phyloP scores from a whole-genome alignment of 306 rosid species.

The Chamaecrista fasciculata region DNA sequence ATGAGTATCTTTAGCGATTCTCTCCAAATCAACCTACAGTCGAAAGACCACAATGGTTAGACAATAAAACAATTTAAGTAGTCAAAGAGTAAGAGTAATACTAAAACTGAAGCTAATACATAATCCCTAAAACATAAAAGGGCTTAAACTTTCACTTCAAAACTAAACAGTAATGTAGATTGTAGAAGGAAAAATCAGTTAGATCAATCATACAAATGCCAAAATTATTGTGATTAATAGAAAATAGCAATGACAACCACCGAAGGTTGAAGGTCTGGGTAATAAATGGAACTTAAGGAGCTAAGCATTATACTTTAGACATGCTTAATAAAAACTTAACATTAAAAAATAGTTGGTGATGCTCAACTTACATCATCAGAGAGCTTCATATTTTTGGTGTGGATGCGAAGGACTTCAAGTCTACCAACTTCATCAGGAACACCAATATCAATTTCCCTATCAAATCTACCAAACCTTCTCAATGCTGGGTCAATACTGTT shows the following conservation, averaged over 20 bases:
- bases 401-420: constrained; percentile 70
- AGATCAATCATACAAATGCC: neutral
- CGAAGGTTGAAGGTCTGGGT: neutral
- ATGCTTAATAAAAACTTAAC: neutral
- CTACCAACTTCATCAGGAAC: constrained; percentile 71
- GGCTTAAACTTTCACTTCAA: neutral
- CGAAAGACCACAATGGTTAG: neutral
- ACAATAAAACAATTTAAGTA: neutral
- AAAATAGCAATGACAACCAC: neutral
- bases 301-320: neutral
- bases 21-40: constrained; percentile 57
- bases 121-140: neutral
- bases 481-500: constrained; percentile 63
- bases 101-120: neutral
- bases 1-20: constrained; percentile 55
- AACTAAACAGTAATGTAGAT: neutral
- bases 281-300: neutral
- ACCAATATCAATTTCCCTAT: constrained; percentile 70
- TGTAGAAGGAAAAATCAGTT: neutral
- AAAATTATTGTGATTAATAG: neutral
- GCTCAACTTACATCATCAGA: constrained; percentile 50
- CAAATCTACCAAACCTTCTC: constrained; percentile 73
- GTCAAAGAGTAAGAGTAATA: neutral
- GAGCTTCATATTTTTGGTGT: constrained; percentile 68
- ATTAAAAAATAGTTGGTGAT: too few species aligned